A percentile compares a stretch with the other conserved stretches of the same genome.
These are phyloP conservation scores for Didymella pinodella DNA, from an alignment of 2,329 filamentous ascomycete genomes.

Conservation along the genomic window DNA sequence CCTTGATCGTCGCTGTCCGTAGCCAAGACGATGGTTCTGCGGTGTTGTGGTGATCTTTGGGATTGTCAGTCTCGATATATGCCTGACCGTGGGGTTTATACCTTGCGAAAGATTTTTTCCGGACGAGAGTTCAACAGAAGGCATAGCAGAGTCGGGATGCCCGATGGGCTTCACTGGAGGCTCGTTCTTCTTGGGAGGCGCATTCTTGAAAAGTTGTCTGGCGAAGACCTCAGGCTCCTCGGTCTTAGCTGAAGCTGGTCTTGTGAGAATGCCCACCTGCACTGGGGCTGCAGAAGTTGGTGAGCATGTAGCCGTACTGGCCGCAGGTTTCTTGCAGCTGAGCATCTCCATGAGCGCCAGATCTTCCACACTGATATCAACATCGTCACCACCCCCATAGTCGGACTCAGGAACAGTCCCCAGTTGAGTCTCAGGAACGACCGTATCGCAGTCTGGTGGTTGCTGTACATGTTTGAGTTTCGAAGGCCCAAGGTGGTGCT, in stretches of 20 bases:
- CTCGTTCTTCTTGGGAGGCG: neutral
- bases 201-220: neutral
- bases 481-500: slow-evolving; percentile 27
- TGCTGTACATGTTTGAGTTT: slow-evolving; percentile 34
- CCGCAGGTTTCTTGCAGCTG: neutral
- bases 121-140: neutral
- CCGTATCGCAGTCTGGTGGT: slow-evolving; percentile 29
- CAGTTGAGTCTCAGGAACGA: slow-evolving; percentile 33
- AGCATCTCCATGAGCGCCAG: neutral
- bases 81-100: neutral
- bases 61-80: neutral
- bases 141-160: neutral
- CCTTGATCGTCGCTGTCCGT: neutral
- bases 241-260: neutral
- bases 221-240: neutral
- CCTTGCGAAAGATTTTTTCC: neutral
- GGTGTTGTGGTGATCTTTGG: neutral
- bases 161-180: neutral
- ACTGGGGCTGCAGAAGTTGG: neutral
- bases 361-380: neutral
- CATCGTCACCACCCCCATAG: neutral
- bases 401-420: neutral
- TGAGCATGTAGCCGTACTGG: neutral
- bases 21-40: neutral
- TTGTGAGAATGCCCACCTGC: neutral